Conservation (phyloP, 2,329 filamentous ascomycete species). For the Aspergillus hortae region DNA sequence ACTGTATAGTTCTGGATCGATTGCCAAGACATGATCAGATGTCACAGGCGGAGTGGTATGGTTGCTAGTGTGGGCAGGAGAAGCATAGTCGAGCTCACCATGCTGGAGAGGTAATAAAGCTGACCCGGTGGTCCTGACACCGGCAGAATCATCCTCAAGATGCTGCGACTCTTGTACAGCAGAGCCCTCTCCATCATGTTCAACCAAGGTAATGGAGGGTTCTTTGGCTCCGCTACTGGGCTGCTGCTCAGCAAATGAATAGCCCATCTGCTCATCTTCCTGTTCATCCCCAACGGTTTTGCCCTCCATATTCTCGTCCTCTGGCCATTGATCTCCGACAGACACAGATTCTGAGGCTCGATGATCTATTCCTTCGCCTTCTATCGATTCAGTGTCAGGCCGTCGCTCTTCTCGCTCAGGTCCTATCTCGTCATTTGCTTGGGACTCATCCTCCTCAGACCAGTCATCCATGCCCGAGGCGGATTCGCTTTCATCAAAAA, state of each 20-base stretch:
- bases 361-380: neutral
- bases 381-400: neutral
- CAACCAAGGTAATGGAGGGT: neutral
- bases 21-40: neutral
- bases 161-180: neutral
- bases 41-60: neutral
- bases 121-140: no score
- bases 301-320: neutral
- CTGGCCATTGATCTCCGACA: neutral
- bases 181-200: neutral
- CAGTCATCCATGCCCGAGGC: neutral
- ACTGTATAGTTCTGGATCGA: slow-evolving; percentile 5
- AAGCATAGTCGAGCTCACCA: neutral
- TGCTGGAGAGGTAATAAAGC: neutral
- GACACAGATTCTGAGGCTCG: neutral
- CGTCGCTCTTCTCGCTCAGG: neutral
- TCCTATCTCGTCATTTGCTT: neutral
- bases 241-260: slow-evolving; percentile 1
- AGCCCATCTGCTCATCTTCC: neutral
- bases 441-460: neutral
- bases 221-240: neutral
- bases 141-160: neutral
- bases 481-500: neutral
- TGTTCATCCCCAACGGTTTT: neutral
- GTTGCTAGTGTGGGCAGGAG: neutral